Base-by-base conservation (phyloP, 805 yeast species). In the Ogataea nakhonphanomensis region DNA sequence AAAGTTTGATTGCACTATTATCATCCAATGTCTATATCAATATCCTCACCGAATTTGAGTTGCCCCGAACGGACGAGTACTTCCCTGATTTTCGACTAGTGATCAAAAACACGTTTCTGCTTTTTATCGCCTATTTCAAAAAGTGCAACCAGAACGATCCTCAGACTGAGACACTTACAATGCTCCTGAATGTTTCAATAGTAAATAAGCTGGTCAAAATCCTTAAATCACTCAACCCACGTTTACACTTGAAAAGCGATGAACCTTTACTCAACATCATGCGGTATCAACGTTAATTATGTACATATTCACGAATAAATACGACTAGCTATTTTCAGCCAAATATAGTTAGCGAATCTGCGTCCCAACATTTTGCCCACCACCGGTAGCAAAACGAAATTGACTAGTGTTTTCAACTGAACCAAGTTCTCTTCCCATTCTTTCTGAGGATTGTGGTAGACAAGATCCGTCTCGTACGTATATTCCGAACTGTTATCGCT, bases 371-470 rank as follows among this genome's bases (percentile, higher is more conserved):
- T 69, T 57, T 79, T 81, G 4, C 90, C 90, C 13, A 80, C 51
- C 43, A 82, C 54, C 2, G 93, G 93, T 37, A 83, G 64, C 25
- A 83, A 51, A 10, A 84, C 77, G 59, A 78, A 70, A 40, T 73
- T 75, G 25, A 81, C 59, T 25, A 81, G 67, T n/a, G 74, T 74
- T 28, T 69, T 69, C 41, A 84, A 55, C 57, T 83, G 89, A 32
- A 65, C 63, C 34, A 83, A 45, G 25, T 83, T 78, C 50, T 79
- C 84, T 37, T 82, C 84, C 89, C 89, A 83, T 51, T 83, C 87
- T 48, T 77, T 70, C 50, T 81, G 84, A 1, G 86, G 81, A 25
- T 76, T 46, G 26, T 33, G 27, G 9, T 45, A 35, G 15, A 59
- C 37, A 9, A 57, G 17, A 29, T 58, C 64, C 1, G 66, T 55